Base-by-base conservation (phyloP, 2,329 filamentous ascomycete genomes). In the Pseudogymnoascus sp. region DNA sequence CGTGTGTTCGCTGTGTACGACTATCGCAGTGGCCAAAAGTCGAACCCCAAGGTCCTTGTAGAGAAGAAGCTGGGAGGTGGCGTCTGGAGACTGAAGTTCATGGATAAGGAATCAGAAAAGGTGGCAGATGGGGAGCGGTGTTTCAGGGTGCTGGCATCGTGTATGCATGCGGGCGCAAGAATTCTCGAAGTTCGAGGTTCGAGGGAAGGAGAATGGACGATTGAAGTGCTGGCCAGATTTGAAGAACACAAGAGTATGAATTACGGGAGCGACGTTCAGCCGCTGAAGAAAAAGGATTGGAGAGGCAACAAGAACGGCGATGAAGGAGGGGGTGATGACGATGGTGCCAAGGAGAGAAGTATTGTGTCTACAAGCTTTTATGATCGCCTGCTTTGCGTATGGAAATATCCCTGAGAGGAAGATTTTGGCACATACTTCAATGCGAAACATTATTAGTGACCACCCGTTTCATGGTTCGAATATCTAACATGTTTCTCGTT, bases 211-310 rank as follows among this genome's bases (percentile, higher is more conserved):
- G 63, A 75, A 61, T 91, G 87, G 82, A 70, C 69, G 1, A 86
- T 94, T 62, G 76, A 81, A 43, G 78, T 93, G 1, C 66, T 92
- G 53, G 86, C 82, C 0, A 82, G 80, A 59, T 96, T 96, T 69
- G 88, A 90, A 67, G 89, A 93, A 71, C 91, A 97, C 71, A 79
- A 89, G 75, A 96, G 91, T 72, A 96, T 97, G 91, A 96, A 96
- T 69, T 97, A 97, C 72, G 92, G 88, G 6, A 90, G 88, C 67
- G 91, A 92, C 73, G 82, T 85, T 62, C 79, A 82, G 65, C 79
- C 79, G 1, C 68, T 66, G 4, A 64, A 66, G 68, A 67, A 15
- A 18, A 14, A 36, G n/a, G 6, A 41, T 20, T 30, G 33, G 15
- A 57, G 57, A 69, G 14, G 67, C 68, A 35, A 43, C 28, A 37